Base-by-base conservation (phyloP, 495 filamentous ascomycete genomes). In the Xylaria longipes region DNA sequence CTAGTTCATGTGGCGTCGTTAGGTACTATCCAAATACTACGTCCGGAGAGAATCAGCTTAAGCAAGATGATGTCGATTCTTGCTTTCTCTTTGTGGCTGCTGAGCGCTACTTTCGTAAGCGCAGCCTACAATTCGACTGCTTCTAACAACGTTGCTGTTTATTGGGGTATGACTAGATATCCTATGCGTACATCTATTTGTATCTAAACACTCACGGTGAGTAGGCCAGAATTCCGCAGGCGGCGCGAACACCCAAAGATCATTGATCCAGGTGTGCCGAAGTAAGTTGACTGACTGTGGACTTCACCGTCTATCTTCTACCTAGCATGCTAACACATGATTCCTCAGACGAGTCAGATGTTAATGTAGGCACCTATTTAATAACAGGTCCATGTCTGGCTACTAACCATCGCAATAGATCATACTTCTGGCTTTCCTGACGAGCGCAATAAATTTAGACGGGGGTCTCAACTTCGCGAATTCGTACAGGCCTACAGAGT, bases 81-180 rank as follows among this genome's bases (percentile, higher is more conserved):
- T 7, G 25, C 27, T 48, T 37, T 20, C 41, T n/a, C 25, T 9
- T 50, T 35, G 8, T 48, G 11, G 25, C 9, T 62, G 20, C 11
- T 62, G 33, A n/a, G 35, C 35, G 22, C 33, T 4, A 8, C 2
- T 62, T 25, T 62, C 58, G 35, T 35, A 41, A 41, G 22, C 41
- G 84, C 84, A 60, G 87, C 84, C 58, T 87, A 90, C 71, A 77
- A 86, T 73, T 65, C 84, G 0, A 70, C 75, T 35, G 78, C 84
- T 6, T 84, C 84, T 11, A 85, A 83, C 65, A 91, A 91, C 69
- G 78, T 92, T 71, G 89, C 87, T 11, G 80, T 92, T 25, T 93
- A 92, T 77, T 93, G 89, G 83, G 80, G 80, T 65, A 64, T 50
- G 3, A 37, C 58, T 43, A 50, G 6, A 25, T 35, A 20, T 31